Percentiles rank a stretch among this genome's conserved stretches.
Conservation (phyloP, 169 alveolate species). For the Perkinsus olseni region DNA sequence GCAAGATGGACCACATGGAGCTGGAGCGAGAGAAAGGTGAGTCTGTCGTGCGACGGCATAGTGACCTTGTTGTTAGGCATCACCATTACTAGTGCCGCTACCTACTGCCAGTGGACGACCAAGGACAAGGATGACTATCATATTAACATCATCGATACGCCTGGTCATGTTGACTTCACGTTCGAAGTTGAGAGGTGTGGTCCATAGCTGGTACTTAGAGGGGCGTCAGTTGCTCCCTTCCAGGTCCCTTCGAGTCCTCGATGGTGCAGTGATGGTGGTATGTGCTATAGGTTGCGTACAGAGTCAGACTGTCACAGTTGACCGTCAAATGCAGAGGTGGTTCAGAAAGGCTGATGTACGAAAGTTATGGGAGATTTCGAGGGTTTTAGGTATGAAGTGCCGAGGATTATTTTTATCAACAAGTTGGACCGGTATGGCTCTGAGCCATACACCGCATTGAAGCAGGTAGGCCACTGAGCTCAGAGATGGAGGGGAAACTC, state of each 20-base stretch:
- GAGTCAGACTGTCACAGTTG: constrained; percentile 92
- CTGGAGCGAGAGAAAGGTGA: constrained; percentile 82
- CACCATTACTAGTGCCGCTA: constrained; percentile 91
- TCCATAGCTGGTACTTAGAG: too few species aligned
- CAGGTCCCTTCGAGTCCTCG: constrained; percentile 81
- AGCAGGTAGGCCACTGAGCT: constrained; percentile 28
- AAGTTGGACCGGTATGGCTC: constrained; percentile 95
- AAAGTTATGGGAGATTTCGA: neutral
- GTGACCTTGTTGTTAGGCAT: constrained; percentile 61
- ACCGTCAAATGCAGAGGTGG: constrained; percentile 86
- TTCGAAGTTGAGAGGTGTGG: constrained; percentile 87
- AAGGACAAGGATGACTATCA: constrained; percentile 37
- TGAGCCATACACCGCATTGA: constrained; percentile 72
- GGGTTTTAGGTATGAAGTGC: constrained; percentile 73
- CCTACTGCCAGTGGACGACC: constrained; percentile 77
- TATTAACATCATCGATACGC: constrained; percentile 93
- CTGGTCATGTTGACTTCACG: constrained; percentile 98
- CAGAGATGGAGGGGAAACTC: too few species aligned
- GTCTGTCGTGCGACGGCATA: neutral
- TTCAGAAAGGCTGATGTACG: neutral
- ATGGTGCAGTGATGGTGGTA: constrained; percentile 87
- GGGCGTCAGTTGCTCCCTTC: neutral
- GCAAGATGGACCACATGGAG: constrained; percentile 96
- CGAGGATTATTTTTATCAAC: constrained; percentile 82
- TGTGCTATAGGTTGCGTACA: constrained; percentile 95